Percentiles rank a stretch among this genome's conserved stretches.
phyloP scores from a whole-genome alignment of 169 alveolate genomes.

The Eimeria praecox region DNA sequence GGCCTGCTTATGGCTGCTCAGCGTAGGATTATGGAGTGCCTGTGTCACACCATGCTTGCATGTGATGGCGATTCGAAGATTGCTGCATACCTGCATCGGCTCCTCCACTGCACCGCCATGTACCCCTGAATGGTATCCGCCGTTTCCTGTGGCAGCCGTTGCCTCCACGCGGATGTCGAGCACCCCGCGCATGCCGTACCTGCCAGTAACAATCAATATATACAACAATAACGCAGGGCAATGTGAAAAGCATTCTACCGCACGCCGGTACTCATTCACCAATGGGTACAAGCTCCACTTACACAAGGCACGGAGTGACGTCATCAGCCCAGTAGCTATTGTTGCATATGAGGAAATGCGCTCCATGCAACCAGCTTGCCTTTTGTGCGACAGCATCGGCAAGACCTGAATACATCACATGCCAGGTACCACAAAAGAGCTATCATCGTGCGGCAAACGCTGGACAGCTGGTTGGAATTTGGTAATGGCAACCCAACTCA shows the following conservation, averaged over 20 bases:
- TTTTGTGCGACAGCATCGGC: slow-evolving; percentile 72
- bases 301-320: slow-evolving; percentile 83
- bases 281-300: slow-evolving; percentile 22
- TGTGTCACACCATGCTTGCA: background rate
- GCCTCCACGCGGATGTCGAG: slow-evolving; percentile 79
- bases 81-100: slow-evolving; percentile 79
- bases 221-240: background rate
- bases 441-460: background rate
- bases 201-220: background rate
- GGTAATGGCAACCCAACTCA: background rate
- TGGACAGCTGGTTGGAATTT: background rate
- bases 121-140: slow-evolving; percentile 81
- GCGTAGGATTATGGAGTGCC: background rate
- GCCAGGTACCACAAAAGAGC: background rate
- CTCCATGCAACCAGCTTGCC: slow-evolving; percentile 79
- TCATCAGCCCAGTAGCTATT: slow-evolving; percentile 85
- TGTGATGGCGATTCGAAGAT: background rate
- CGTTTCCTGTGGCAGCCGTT: slow-evolving; percentile 56
- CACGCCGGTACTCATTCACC: background rate
- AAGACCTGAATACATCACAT: slow-evolving; percentile 57
- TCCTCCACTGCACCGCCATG: slow-evolving; percentile 85
- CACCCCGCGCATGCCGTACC: slow-evolving; percentile 85
- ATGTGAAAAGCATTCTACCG: background rate
- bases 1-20: background rate
- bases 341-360: slow-evolving; percentile 70